These are phyloP conservation scores for Porodaedalea pini DNA, from an alignment of 1,284 basidiomycete species.

Conservation along the genomic window DNA sequence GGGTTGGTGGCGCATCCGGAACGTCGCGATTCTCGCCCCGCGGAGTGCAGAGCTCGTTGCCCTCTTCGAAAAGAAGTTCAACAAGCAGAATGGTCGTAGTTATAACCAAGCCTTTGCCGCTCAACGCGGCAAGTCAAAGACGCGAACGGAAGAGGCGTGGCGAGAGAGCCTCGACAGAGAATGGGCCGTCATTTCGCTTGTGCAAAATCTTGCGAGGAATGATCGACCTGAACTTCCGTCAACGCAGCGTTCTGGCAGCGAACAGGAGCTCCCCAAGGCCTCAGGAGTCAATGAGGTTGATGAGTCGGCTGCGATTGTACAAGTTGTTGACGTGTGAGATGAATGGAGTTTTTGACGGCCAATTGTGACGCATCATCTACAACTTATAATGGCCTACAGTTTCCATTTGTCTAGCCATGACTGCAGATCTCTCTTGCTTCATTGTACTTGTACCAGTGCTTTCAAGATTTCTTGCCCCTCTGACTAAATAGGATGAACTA, in stretches of 20 bases:
- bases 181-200: constrained; percentile 13
- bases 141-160: constrained; percentile 13
- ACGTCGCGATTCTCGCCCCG: constrained; percentile 6
- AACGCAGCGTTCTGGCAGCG: not conserved
- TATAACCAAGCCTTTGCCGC: not conserved
- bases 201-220: constrained; percentile 9
- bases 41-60: constrained; percentile 9
- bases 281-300: not conserved
- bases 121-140: not conserved
- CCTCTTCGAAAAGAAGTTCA: constrained; percentile 13
- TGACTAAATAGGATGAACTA: no score
- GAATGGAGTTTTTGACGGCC: no score
- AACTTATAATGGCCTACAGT: no score
- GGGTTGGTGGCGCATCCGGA: constrained; percentile 12
- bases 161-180: not conserved
- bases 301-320: no score
- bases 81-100: not conserved
- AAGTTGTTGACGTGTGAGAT: no score
- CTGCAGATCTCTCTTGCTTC: no score
- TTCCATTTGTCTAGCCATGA: no score
- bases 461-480: no score
- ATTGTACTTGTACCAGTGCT: no score
- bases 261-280: not conserved
- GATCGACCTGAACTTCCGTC: not conserved
- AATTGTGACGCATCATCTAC: no score